Evolutionary conservation across 495 filamentous ascomycete genomes (phyloP).

Genomic region (Daldinia grandis): DNA sequence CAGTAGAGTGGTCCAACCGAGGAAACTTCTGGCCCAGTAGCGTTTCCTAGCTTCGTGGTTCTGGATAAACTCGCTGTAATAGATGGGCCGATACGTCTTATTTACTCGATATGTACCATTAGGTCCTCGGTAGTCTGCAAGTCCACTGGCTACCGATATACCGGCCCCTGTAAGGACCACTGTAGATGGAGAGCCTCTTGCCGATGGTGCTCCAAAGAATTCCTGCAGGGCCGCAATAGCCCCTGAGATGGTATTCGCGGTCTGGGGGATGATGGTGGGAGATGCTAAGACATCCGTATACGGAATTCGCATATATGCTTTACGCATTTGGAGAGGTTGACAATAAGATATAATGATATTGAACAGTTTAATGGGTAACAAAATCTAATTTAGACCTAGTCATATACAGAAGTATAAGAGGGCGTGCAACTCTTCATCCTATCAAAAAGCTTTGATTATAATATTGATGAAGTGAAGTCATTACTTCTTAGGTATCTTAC

Average conservation of each 20-base stretch:
- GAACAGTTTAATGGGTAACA: neutral
- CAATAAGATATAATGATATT: neutral
- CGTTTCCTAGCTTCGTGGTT: constrained; percentile 89
- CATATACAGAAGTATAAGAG: neutral
- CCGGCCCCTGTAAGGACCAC: constrained; percentile 93
- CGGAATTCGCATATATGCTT: constrained; percentile 83
- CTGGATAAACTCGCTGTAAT: constrained; percentile 84
- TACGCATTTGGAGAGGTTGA: constrained; percentile 61
- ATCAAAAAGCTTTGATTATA: neutral
- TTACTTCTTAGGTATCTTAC: constrained; percentile 7
- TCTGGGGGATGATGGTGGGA: constrained; percentile 74
- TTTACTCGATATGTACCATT: constrained; percentile 94
- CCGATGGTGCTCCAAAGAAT: constrained; percentile 72
- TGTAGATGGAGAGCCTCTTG: constrained; percentile 53
- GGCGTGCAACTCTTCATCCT: constrained; percentile 1
- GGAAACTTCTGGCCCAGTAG: constrained; percentile 95
- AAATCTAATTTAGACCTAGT: neutral
- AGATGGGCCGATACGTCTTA: constrained; percentile 88
- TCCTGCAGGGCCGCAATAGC: constrained; percentile 77
- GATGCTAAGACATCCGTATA: constrained; percentile 86
- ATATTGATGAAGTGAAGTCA: constrained; percentile 26
- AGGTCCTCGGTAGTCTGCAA: constrained; percentile 90
- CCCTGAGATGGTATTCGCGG: constrained; percentile 71
- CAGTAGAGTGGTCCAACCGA: constrained; percentile 86
- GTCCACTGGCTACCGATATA: constrained; percentile 89